Percentiles rank a stretch among this genome's conserved stretches.
phyloP scores from a whole-genome alignment of 192 early-diverging fungal species.

The Backusella tarrabulga region DNA sequence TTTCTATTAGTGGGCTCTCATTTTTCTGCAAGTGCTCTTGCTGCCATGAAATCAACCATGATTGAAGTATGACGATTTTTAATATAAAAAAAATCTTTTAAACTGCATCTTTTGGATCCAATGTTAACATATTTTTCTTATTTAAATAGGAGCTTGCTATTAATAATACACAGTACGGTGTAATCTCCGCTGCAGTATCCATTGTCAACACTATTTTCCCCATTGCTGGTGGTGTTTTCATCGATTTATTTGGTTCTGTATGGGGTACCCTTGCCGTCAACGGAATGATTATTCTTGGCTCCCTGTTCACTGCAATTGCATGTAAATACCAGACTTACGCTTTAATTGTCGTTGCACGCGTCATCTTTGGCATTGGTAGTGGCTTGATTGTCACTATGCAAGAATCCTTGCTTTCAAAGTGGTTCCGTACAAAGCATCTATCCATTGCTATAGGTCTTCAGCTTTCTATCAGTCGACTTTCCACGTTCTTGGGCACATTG shows the following conservation, averaged over 20 bases:
- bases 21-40: constrained; percentile 66
- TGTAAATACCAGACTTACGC: constrained; percentile 46
- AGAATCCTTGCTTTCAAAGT: constrained; percentile 73
- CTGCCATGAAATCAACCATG: constrained; percentile 69
- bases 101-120: neutral
- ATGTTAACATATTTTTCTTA: neutral
- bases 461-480: constrained; percentile 66
- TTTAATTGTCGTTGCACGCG: constrained; percentile 53
- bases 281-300: constrained; percentile 55
- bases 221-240: constrained; percentile 55
- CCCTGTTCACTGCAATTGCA: constrained; percentile 47
- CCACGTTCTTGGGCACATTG: constrained; percentile 68
- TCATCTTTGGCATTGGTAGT: constrained; percentile 67
- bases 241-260: constrained; percentile 63
- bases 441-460: constrained; percentile 70
- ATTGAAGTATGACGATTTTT: constrained; percentile 52
- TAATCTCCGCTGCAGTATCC: constrained; percentile 58
- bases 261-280: constrained; percentile 55
- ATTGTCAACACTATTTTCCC: constrained; percentile 60
- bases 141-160: constrained; percentile 51
- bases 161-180: constrained; percentile 60
- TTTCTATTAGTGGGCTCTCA: constrained; percentile 61
- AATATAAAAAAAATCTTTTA: neutral
- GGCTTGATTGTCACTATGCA: constrained; percentile 75
- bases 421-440: constrained; percentile 69